phyloP scores from a whole-genome alignment of 2,329 filamentous ascomycete species.

The Gliomastix tumulicola region DNA sequence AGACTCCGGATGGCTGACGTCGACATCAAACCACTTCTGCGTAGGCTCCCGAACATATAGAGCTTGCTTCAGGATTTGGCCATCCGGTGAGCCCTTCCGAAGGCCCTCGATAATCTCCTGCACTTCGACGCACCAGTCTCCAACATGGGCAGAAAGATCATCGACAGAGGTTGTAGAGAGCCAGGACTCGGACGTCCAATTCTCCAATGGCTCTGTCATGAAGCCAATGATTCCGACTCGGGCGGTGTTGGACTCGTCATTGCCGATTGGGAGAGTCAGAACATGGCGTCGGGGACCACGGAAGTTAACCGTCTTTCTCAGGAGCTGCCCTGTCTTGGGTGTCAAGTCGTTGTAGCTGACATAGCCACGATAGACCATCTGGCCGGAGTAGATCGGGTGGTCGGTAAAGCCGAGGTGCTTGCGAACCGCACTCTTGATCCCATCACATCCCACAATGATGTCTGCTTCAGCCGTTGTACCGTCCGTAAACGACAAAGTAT shows the following conservation, averaged over 20 bases:
- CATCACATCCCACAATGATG: constrained; percentile 53
- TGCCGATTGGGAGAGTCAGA: constrained; percentile 26
- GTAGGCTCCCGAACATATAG: constrained; percentile 22
- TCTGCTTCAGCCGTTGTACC: constrained; percentile 28
- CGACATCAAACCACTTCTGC: constrained; percentile 17
- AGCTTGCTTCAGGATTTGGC: constrained; percentile 22
- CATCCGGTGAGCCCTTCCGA: constrained; percentile 17
- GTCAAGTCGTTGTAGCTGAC: constrained; percentile 22
- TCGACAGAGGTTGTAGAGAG: constrained; percentile 18
- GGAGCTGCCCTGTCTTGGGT: constrained; percentile 15
- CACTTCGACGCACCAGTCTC: constrained; percentile 21
- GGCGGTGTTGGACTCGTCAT: constrained; percentile 18
- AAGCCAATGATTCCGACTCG: constrained; percentile 24
- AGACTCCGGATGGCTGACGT: constrained; percentile 7
- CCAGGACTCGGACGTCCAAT: constrained; percentile 25
- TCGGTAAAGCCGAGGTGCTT: constrained; percentile 11
- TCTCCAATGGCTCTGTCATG: constrained; percentile 24
- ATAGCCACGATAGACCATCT: constrained; percentile 27
- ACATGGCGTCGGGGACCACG: constrained; percentile 17
- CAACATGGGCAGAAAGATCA: constrained; percentile 20
- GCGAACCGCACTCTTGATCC: constrained; percentile 51
- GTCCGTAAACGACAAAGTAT: constrained; percentile 14
- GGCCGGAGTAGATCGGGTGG: constrained; percentile 19
- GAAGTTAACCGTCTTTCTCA: constrained; percentile 24
- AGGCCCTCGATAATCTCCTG: constrained; percentile 22